Evolutionary conservation across 2,329 filamentous ascomycete species (phyloP), one percentile per base, ranked within the genome.

Genomic region (Tothia fuscella): DNA sequence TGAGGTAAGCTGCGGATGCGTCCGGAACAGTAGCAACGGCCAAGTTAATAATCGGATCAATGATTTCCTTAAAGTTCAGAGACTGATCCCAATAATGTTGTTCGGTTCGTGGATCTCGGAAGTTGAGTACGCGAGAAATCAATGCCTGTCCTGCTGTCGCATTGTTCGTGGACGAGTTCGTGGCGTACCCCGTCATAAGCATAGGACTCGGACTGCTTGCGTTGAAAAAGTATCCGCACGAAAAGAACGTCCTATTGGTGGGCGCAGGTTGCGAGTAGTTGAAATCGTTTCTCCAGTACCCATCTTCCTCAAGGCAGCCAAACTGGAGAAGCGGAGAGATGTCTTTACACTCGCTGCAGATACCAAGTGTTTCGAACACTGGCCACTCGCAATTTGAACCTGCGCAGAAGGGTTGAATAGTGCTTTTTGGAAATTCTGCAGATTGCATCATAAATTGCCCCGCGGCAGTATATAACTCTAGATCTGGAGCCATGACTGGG

Each of bases 231-330:
- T 38, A 46, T 3, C 43, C 44, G 19, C 44, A 46, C 6, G 44
- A 47, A 9, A 20, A 9, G 6, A 21, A 24, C 35, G 20, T 38
- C n/a, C n/a, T n/a, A 16, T 5, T 26, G 6, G 29, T 20, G 19
- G 16, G 6, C 17, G 36, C 16, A 16, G 24, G 19, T 0, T 47
- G 40, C 13, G 43, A 56, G 2, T 32, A 47, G 10, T 52, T 56
- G 19, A 4, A 3, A 6, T 37, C 17, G 6, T 14, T 21, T 17
- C 30, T 22, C 41, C 41, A 43, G n/a, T 43, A 32, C 5, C 34
- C 34, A 3, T 32, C 6, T 4, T 38, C 34, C 6, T 43, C 10
- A 6, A 38, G 14, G 38, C 41, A 43, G 10, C 6, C 34, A 20
- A 38, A 38, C 6, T 9, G 38, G 16, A 47, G 44, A 7, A 41